Evolutionary conservation across 2,329 filamentous ascomycete genomes (phyloP).

Genomic region (Colletotrichum truncatum): DNA sequence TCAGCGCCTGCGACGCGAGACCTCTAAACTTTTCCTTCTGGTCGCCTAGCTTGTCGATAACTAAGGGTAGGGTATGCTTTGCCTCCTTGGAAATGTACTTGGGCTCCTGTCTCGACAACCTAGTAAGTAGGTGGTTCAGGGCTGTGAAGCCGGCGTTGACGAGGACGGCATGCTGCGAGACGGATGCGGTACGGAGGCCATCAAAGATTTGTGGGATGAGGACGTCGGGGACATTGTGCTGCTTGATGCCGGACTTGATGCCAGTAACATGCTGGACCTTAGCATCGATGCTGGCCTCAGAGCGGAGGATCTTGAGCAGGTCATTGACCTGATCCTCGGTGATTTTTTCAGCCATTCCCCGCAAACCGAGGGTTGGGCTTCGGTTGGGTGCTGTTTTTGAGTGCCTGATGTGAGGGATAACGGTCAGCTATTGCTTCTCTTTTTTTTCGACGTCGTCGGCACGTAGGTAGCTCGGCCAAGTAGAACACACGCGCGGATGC

Average conservation of each 20-base stretch:
- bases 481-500: not conserved
- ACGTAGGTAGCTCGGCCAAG: not conserved
- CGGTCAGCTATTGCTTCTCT: conserved; percentile 9
- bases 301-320: conserved; percentile 61
- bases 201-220: conserved; percentile 82
- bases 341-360: conserved; percentile 64
- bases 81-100: conserved; percentile 77
- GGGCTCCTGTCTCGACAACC: conserved; percentile 85
- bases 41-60: conserved; percentile 88
- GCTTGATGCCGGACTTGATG: conserved; percentile 90
- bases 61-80: conserved; percentile 74
- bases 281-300: conserved; percentile 73
- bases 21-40: conserved; percentile 84
- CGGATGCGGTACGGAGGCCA: conserved; percentile 78
- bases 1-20: conserved; percentile 78
- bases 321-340: conserved; percentile 67
- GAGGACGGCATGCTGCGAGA: conserved; percentile 79
- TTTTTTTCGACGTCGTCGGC: not conserved
- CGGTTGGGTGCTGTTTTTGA: not conserved
- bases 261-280: conserved; percentile 77
- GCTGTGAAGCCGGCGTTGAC: conserved; percentile 87
- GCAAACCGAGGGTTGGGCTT: conserved; percentile 19
- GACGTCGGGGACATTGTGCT: conserved; percentile 84
- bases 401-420: conserved; percentile 4
- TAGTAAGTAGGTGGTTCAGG: conserved; percentile 86